Conservation (phyloP, 495 filamentous ascomycete genomes). For the Tetracladium marchalianum region DNA sequence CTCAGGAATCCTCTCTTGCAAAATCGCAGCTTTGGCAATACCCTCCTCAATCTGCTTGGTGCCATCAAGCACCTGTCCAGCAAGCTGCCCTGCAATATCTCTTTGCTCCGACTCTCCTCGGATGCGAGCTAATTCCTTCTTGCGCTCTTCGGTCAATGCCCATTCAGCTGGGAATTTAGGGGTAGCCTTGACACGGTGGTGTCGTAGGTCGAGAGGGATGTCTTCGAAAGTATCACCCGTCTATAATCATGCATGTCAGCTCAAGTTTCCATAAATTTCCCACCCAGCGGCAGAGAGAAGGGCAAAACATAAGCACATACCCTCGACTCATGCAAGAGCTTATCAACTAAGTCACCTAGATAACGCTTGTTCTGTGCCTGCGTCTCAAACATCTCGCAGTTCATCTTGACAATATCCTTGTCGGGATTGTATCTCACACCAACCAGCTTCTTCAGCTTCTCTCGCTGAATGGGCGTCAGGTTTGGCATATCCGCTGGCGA, state of each 20-base stretch:
- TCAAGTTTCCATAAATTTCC: background rate
- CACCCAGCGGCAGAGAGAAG: background rate
- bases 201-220: constrained; percentile 81
- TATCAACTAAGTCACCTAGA: constrained; percentile 66
- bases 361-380: constrained; percentile 95
- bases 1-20: constrained; percentile 15
- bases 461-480: constrained; percentile 54
- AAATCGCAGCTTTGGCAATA: constrained; percentile 15
- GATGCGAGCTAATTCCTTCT: constrained; percentile 47
- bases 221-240: constrained; percentile 72
- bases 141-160: constrained; percentile 64
- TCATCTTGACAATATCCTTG: constrained; percentile 78
- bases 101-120: constrained; percentile 37
- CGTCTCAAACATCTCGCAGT: constrained; percentile 77
- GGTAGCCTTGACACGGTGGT: constrained; percentile 64
- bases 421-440: constrained; percentile 87
- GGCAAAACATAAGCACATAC: constrained; percentile 24
- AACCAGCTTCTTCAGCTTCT: constrained; percentile 79
- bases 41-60: constrained; percentile 35
- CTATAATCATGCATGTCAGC: background rate
- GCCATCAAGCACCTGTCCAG: constrained; percentile 46
- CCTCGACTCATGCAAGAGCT: constrained; percentile 65
- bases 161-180: constrained; percentile 71
- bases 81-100: constrained; percentile 35
- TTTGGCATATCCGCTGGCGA: constrained; percentile 54